These are phyloP conservation scores for Dipodascus geniculatus DNA, from an alignment of 805 yeast genomes.

Conservation along the genomic window DNA sequence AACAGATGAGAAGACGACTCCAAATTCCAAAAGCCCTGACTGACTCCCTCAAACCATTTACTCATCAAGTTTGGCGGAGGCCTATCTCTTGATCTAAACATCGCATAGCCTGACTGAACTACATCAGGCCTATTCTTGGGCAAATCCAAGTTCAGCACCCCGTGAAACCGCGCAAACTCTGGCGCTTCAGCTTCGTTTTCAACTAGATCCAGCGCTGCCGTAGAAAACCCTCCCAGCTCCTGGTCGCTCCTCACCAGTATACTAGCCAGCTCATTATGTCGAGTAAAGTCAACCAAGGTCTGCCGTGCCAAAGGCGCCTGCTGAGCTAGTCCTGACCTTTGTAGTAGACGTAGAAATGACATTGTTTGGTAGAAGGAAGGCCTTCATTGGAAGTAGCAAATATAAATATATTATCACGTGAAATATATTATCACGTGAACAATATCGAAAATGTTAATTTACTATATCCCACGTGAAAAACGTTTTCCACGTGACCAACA, in stretches of 20 bases:
- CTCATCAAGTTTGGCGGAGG: conserved; percentile 27
- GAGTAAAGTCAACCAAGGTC: conserved; percentile 49
- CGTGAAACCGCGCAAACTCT: conserved; percentile 51
- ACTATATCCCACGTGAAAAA: too few relatives aligned
- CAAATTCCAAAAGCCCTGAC: conserved; percentile 58
- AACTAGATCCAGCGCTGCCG: conserved; percentile 39
- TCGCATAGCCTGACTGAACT: conserved; percentile 58
- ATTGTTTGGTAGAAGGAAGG: neutral
- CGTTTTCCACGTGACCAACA: too few relatives aligned
- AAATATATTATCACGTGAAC: too few relatives aligned
- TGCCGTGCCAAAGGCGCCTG: conserved; percentile 19
- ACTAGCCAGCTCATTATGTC: conserved; percentile 33
- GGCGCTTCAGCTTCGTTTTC: conserved; percentile 21
- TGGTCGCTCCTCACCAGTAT: conserved; percentile 57
- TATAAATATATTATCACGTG: neutral
- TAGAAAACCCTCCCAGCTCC: conserved; percentile 70
- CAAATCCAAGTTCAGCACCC: conserved; percentile 53
- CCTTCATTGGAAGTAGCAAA: neutral
- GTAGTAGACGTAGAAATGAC: conserved; percentile 7
- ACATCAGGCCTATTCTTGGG: conserved; percentile 57
- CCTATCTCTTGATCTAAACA: conserved; percentile 67
- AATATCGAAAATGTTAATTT: too few relatives aligned
- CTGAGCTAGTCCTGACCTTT: conserved; percentile 9
- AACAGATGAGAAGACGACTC: conserved; percentile 48
- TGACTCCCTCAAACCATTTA: conserved; percentile 28